Evolutionary conservation across 148 eudicot genomes (phyloP).

Genomic region (Cornus kousa): DNA sequence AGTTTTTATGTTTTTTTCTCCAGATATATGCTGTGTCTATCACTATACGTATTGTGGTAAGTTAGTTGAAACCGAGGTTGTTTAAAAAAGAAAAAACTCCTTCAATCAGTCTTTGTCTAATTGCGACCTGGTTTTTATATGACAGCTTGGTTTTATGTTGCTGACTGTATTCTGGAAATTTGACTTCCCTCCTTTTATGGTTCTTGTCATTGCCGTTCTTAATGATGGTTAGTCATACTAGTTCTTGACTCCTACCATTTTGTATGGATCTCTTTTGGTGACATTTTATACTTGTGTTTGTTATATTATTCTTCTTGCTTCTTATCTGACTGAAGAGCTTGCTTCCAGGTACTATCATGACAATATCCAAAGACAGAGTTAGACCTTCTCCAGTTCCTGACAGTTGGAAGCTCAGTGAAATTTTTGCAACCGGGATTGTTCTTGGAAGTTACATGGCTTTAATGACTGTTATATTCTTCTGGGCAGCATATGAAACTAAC

Average conservation of each 20-base stretch:
- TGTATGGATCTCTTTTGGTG: not conserved
- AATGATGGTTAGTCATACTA: constrained; percentile 50
- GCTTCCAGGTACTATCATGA: constrained; percentile 63
- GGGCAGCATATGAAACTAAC: constrained; percentile 56
- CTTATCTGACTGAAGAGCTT: not conserved
- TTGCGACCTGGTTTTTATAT: constrained; percentile 1
- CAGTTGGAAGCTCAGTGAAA: constrained; percentile 70
- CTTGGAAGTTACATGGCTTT: constrained; percentile 59
- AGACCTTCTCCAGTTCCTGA: constrained; percentile 75
- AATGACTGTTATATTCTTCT: constrained; percentile 62
- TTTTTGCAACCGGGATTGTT: constrained; percentile 61
- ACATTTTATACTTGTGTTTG: not conserved
- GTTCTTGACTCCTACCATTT: no score
- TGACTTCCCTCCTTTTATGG: constrained; percentile 73
- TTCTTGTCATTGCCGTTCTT: constrained; percentile 62
- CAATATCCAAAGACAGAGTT: constrained; percentile 73
- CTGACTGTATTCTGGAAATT: constrained; percentile 59
- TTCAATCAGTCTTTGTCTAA: constrained; percentile 1
- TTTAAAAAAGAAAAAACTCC: not conserved
- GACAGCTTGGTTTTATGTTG: constrained; percentile 69
- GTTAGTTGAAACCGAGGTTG: constrained; percentile 9
- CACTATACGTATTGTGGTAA: constrained; percentile 76
- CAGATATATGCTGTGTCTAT: constrained; percentile 79
- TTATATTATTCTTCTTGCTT: not conserved
- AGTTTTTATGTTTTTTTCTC: constrained; percentile 6